Base-by-base conservation (phyloP, 1,139 yeast genomes). In the Geotrichum fermentans region DNA sequence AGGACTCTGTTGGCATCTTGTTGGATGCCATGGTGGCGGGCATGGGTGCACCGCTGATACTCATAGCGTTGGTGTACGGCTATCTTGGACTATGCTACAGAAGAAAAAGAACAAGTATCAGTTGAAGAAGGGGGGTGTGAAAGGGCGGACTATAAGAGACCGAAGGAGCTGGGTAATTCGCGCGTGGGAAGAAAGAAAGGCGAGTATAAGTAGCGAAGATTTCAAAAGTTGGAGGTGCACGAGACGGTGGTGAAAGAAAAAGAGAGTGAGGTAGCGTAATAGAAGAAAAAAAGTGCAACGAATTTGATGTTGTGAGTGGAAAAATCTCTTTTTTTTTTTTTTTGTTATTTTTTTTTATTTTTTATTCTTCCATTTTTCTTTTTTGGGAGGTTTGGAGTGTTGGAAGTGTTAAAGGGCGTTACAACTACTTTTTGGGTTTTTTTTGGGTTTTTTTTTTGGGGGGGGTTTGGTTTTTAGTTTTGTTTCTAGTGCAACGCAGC, bases 21-120 rank as follows among this genome's bases (percentile, higher is more conserved):
- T 47, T 51, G 14, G 49, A 39, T 20, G 52, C 47, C 45, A 45
- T 34, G 20, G 43, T 30, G 20, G 52, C 53, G 16, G 49, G 35
- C 32, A 43, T 37, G 29, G 53, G 50, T 2, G 52, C 51, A 20
- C 42, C 47, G 30, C 21, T 47, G 28, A 18, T 28, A 37, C 40
- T 47, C 50, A 47, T 47, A 2, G 14, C 36, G 34, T 30, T 5
- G n/a, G n/a, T 30, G 34, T 30, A 13, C n/a, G 34, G 34, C 28
- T 6, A 24, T 6, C 10, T 24, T 6, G 8, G 28, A 24, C 8
- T 24, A 10, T 24, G 6, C 28, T 24, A 24, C 8, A 24, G 28
- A 10, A 6, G 28, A 17, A 34, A 20, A 22, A 13, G 38, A 10
- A 14, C 4, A 36, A 26, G 18, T 11, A 21, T 18, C 16, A 33